Evolutionary conservation across 2,329 filamentous ascomycete species (phyloP), one percentile per base, ranked within the genome.

Genomic region (Beauveria caledonica): DNA sequence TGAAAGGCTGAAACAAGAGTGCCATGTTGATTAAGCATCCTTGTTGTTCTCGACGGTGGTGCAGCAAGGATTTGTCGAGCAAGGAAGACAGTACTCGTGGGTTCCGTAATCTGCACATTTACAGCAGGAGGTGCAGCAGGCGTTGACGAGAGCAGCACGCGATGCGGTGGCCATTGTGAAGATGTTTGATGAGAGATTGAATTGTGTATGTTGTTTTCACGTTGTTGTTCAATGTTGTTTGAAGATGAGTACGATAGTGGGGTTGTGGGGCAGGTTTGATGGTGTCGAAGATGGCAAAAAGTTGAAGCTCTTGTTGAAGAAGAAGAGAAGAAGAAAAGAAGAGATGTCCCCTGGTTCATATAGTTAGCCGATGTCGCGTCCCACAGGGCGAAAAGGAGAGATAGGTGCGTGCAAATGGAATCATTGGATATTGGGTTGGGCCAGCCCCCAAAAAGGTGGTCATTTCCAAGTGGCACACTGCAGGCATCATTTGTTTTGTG

Each of bases 61-160:
- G 54, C 66, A 68, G 2, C 55, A 40, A 36, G 68, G 66, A 19
- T 66, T 68, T n/a, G 61, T 66, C 55, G 62, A 65, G 66, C 63
- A 72, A 15, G 68, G 66, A 8, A 68, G 59, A 42, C 70, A 72
- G 62, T 67, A 71, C 48, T 73, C 71, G 61, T 73, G 71, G 9
- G 60, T 67, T 50, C 71, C 71, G 23, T 67, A 61, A 60, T 72
- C 70, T 21, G 63, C 63, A 25, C 70, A 66, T 25, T 64, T 66
- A 63, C 72, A 74, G 64, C 72, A 74, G 36, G 58, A 63, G 10
- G 66, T 60, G 65, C 72, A 74, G 61, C 71, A 72, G 27, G 58
- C 25, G 25, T 64, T 63, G 53, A 63, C 62, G 8, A 62, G 62
- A 58, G 50, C 19, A 11, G 13, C 11, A 7, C 27, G 39, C 5